Conservation (phyloP, 2,329 filamentous ascomycete genomes). For the Alternaria alternata region DNA sequence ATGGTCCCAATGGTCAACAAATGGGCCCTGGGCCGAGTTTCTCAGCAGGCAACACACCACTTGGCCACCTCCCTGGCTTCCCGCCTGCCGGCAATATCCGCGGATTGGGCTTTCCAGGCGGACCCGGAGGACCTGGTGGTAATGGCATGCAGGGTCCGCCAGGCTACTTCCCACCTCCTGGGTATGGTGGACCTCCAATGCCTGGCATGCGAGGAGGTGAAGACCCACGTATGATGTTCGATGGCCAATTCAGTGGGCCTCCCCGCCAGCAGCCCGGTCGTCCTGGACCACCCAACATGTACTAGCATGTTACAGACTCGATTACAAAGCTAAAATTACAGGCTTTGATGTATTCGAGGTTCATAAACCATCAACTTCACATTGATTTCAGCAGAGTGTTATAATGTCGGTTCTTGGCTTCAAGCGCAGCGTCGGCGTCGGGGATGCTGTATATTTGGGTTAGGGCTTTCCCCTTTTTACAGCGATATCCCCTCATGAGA, state of each 20-base stretch:
- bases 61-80: constrained; percentile 50
- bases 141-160: constrained; percentile 47
- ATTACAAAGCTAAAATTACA: background rate
- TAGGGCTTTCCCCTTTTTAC: constrained; percentile 4
- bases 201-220: constrained; percentile 44
- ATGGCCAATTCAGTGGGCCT: constrained; percentile 45
- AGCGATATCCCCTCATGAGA: background rate
- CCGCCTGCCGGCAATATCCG: constrained; percentile 42
- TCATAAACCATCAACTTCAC: constrained; percentile 3
- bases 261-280: constrained; percentile 39
- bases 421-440: constrained; percentile 13
- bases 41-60: constrained; percentile 49
- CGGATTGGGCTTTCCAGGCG: constrained; percentile 40
- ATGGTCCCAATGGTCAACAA: constrained; percentile 38
- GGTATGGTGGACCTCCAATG: constrained; percentile 43
- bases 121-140: constrained; percentile 34
- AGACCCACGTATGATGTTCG: constrained; percentile 50
- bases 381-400: constrained; percentile 6
- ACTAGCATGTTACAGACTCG: constrained; percentile 23
- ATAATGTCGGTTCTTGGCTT: constrained; percentile 9
- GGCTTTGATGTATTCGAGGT: background rate
- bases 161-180: constrained; percentile 47
- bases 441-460: constrained; percentile 10
- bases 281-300: constrained; percentile 45
- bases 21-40: constrained; percentile 47